Base-by-base conservation (phyloP, 768 basidiomycete species). In the Kwoniella pini region DNA sequence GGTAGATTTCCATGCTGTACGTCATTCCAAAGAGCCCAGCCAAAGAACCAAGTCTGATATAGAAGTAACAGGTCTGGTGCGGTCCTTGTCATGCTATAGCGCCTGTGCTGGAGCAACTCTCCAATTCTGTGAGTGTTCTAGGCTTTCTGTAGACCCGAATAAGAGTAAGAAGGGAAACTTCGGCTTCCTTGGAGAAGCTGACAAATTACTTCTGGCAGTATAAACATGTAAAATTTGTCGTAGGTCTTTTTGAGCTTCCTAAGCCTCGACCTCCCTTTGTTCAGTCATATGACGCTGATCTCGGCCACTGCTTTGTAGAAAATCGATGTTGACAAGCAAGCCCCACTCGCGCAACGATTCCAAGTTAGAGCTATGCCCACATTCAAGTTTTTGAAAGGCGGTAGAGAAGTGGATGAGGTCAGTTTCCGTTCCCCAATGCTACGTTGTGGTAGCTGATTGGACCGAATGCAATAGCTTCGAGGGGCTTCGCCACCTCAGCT, bases 381-480 rank as follows among this genome's bases (percentile, higher is more conserved):
- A 0, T 79, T 79, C 68, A 73, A 76, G 54, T 78, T 77, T 57
- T 39, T 78, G 52, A 78, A 76, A 58, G 74, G 69, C 13, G 77
- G 77, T 4, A 40, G 68, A 28, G 73, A 78, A 61, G 67, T 79
- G 21, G 77, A 68, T 26, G 78, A 79, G 72, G 77, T 78, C 26
- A 57, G 64, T 59, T 15, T 15, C 33, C 33, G 7, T 36, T 36
- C 7, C 33, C 33, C 33, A 7, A 7, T 36, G 15, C 33, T 15
- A 36, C 33, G 33, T n/a, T n/a, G n/a, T n/a, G n/a, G n/a, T n/a
- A n/a, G 15, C 33, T 36, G 15, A 36, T 7, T 36, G 33, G 33
- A 36, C 33, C 7, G 33, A 7, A 7, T 36, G 33, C 33, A 36
- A 36, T 36, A 79, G 78, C 68, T 79, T 44, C 70, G 67, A 51